Evolutionary conservation across 1,284 basidiomycete species (phyloP).

Genomic region (Boletus austroedulis): DNA sequence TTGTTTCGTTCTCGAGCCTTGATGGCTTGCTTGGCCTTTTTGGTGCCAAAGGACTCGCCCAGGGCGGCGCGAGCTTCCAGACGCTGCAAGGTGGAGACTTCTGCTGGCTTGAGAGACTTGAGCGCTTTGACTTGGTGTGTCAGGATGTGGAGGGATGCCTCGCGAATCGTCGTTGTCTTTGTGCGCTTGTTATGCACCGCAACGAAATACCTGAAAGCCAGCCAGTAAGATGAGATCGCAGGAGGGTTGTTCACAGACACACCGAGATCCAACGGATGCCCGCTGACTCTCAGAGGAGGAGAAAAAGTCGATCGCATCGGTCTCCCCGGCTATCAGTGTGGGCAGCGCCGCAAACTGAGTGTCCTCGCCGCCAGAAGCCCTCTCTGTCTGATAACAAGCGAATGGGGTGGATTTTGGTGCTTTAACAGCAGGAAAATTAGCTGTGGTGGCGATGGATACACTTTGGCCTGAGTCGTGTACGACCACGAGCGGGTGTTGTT

Average conservation of each 20-base stretch:
- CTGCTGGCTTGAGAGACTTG: conserved; percentile 60
- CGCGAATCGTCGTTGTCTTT: conserved; percentile 63
- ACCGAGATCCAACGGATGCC: conserved; percentile 62
- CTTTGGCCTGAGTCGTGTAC: conserved; percentile 15
- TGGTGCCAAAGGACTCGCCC: conserved; percentile 89
- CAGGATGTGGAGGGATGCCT: conserved; percentile 72
- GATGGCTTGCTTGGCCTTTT: conserved; percentile 86
- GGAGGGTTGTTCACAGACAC: conserved; percentile 30
- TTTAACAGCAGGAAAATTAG: conserved; percentile 70
- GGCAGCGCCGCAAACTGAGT: conserved; percentile 47
- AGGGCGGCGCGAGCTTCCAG: conserved; percentile 70
- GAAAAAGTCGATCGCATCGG: conserved; percentile 62
- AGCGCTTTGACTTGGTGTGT: conserved; percentile 79
- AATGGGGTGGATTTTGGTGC: conserved; percentile 64
- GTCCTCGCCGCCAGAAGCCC: conserved; percentile 34
- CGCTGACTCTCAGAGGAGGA: conserved; percentile 45
- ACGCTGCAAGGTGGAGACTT: conserved; percentile 52
- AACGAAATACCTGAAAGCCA: conserved; percentile 53
- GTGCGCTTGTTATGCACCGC: conserved; percentile 73
- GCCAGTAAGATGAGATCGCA: conserved; percentile 4
- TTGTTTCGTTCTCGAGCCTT: conserved; percentile 82
- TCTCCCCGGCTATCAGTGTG: conserved; percentile 66
- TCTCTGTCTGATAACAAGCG: conserved; percentile 52
- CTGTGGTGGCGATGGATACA: conserved; percentile 40
- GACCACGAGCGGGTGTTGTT: conserved; percentile 16